Percentiles rank a stretch among this genome's conserved stretches.
Conservation (phyloP, 2,329 filamentous ascomycete species). For the Fusarium tupiense region DNA sequence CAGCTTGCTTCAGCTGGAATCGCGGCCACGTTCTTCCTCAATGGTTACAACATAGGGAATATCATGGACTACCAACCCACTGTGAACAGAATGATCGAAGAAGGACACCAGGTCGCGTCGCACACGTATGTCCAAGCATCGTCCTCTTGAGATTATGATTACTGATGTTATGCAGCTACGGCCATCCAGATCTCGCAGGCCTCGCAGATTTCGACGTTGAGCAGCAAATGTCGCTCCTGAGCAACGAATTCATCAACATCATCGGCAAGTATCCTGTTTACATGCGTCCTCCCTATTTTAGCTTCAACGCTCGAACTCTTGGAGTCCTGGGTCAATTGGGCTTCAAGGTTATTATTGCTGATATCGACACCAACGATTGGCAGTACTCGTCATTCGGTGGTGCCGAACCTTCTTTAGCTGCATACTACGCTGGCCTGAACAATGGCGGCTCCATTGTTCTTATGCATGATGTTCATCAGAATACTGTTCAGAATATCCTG, state of each 20-base stretch:
- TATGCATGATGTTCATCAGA: constrained; percentile 18
- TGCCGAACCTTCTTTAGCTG: background rate
- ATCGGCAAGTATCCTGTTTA: constrained; percentile 22
- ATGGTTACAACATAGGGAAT: constrained; percentile 4
- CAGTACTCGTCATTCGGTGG: constrained; percentile 3
- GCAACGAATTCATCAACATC: background rate
- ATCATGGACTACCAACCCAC: constrained; percentile 16
- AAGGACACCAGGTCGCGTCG: constrained; percentile 17
- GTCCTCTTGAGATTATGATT: rapidly evolving
- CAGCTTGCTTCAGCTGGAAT: constrained; percentile 16
- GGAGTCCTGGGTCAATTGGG: background rate
- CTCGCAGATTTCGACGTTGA: constrained; percentile 3
- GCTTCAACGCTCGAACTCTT: constrained; percentile 12
- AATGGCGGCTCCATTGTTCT: constrained; percentile 20
- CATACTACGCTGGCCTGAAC: background rate
- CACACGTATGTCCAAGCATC: background rate
- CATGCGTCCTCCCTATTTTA: constrained; percentile 25
- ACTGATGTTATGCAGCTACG: background rate
- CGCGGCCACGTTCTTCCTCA: constrained; percentile 11
- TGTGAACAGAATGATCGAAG: constrained; percentile 1
- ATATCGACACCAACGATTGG: constrained; percentile 27
- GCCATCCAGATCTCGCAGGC: constrained; percentile 6
- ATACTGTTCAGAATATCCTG: constrained; percentile 12
- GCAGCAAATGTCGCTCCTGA: constrained; percentile 13
- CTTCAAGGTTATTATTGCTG: constrained; percentile 25